Percentiles rank a stretch among this genome's conserved stretches.
Conservation (phyloP, 2,329 filamentous ascomycete genomes). For the Fusarium oxysporum region DNA sequence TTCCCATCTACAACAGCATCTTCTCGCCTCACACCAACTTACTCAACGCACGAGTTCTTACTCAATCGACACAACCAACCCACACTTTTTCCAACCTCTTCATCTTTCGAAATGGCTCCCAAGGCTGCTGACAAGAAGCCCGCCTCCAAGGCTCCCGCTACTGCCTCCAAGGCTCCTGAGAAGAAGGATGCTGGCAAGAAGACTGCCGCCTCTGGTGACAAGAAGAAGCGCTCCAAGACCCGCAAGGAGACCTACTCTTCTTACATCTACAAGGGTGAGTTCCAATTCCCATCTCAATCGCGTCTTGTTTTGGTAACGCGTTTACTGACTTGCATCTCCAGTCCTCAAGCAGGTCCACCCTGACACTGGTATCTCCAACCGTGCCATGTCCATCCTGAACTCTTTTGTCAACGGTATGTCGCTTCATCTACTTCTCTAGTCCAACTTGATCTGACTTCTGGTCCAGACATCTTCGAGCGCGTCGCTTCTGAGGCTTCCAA, state of each 20-base stretch:
- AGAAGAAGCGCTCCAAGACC: constrained; percentile 99
- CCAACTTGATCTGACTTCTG: constrained; percentile 1
- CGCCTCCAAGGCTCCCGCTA: constrained; percentile 92
- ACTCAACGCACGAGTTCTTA: constrained; percentile 32
- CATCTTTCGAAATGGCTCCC: constrained; percentile 79
- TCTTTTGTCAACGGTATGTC: constrained; percentile 96
- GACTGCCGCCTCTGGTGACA: constrained; percentile 94
- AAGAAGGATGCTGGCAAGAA: constrained; percentile 99
- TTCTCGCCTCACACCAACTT: constrained; percentile 45
- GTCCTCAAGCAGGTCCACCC: constrained; percentile 99
- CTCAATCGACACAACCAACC: constrained; percentile 17
- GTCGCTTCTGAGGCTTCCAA: constrained; percentile 99
- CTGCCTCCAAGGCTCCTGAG: constrained; percentile 78
- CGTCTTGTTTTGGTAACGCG: constrained; percentile 17
- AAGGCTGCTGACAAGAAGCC: constrained; percentile 99
- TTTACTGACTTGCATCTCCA: constrained; percentile 55
- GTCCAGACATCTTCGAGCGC: constrained; percentile 95
- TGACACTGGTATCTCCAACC: constrained; percentile 99
- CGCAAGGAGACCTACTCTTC: constrained; percentile 99
- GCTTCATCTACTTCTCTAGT: background rate
- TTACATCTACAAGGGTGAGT: constrained; percentile 99
- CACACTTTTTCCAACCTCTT: constrained; percentile 10
- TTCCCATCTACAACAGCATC: constrained; percentile 52
- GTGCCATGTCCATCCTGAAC: constrained; percentile 99
- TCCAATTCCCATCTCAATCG: constrained; percentile 4